Conservation (phyloP, 148 eudicot species). For the Mesembryanthemum crystallinum region DNA sequence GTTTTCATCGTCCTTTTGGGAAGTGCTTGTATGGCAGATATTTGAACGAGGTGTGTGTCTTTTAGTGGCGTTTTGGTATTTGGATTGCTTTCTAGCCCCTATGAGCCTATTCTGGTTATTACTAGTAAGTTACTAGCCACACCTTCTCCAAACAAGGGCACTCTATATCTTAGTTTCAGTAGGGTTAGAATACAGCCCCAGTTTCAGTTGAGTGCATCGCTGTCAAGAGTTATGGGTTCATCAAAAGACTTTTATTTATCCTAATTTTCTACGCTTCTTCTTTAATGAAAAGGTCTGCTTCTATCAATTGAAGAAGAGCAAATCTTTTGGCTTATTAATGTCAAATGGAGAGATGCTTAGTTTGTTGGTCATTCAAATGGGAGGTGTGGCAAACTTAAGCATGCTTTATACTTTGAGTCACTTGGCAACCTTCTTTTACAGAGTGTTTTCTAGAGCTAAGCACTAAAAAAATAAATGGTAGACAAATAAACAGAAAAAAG, state of each 20-base stretch:
- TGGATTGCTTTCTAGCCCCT: not conserved
- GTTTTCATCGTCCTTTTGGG: not conserved
- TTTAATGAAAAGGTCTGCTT: not conserved
- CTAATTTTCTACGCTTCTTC: not conserved
- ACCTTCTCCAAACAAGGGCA: not conserved
- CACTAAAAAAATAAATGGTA: not conserved
- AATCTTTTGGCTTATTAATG: not conserved
- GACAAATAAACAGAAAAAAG: not conserved
- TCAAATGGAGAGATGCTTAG: not conserved
- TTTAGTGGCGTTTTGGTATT: not conserved
- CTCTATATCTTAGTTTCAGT: not conserved
- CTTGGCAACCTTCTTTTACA: not conserved
- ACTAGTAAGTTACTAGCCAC: not conserved
- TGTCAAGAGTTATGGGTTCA: not conserved
- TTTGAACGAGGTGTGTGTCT: not conserved
- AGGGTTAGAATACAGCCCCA: not conserved
- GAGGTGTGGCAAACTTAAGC: not conserved
- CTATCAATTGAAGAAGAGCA: not conserved
- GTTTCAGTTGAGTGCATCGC: not conserved
- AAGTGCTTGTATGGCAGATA: no score
- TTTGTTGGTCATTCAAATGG: not conserved
- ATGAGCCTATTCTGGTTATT: not conserved
- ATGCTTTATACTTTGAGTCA: not conserved
- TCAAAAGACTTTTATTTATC: not conserved
- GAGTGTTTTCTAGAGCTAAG: not conserved